These are phyloP conservation scores for Penicillium sp. DNA, from an alignment of 2,329 filamentous ascomycete genomes.

Conservation along the genomic window DNA sequence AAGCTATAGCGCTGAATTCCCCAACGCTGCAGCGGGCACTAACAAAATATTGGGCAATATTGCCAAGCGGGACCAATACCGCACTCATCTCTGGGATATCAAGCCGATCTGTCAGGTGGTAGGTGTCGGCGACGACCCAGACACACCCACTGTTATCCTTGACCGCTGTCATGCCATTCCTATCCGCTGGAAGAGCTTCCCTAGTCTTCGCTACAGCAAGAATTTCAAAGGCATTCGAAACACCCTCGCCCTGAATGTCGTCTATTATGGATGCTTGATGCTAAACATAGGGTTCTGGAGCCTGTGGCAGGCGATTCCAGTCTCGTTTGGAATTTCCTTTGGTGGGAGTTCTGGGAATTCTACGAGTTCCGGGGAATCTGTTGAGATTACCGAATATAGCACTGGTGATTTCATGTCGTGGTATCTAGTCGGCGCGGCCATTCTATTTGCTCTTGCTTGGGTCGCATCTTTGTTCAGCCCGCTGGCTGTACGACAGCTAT, in stretches of 20 bases:
- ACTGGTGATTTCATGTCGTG: background rate
- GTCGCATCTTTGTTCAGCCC: constrained; percentile 17
- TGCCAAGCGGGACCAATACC: constrained; percentile 23
- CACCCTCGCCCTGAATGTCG: constrained; percentile 11
- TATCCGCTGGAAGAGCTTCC: constrained; percentile 31
- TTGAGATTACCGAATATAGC: no score
- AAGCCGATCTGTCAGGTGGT: constrained; percentile 29
- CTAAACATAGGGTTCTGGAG: constrained; percentile 9
- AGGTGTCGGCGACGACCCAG: constrained; percentile 27
- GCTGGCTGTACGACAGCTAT: constrained; percentile 16
- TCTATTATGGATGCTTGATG: constrained; percentile 15
- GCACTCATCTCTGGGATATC: constrained; percentile 29
- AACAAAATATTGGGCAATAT: constrained; percentile 15
- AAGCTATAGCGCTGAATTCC: background rate
- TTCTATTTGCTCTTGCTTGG: constrained; percentile 13
- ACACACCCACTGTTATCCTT: constrained; percentile 21
- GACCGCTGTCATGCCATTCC: constrained; percentile 28
- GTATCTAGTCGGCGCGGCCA: constrained; percentile 12
- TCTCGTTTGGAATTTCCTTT: constrained; percentile 3
- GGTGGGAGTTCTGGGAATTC: background rate
- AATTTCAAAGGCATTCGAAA: constrained; percentile 13
- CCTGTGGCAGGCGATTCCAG: background rate
- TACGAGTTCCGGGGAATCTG: background rate
- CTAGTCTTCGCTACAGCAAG: constrained; percentile 17
- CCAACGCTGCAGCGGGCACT: constrained; percentile 6